Evolutionary conservation across 129 eudicot genomes (phyloP), one percentile per base, ranked within the genome.

Genomic region (Saussurea involucrata): DNA sequence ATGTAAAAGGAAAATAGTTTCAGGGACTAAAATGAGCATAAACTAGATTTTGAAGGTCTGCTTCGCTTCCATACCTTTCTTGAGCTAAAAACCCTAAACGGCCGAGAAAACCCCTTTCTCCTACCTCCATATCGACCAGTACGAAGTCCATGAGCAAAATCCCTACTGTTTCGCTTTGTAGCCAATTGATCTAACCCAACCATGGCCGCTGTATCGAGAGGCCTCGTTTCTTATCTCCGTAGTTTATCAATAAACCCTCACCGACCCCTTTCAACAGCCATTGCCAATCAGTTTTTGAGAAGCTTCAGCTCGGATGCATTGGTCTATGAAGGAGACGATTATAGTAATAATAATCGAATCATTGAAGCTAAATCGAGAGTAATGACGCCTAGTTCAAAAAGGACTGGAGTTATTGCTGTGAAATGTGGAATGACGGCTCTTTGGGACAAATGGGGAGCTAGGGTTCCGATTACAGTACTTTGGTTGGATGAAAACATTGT

Each of bases 371-470:
- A 81, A 21, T 74, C 89, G 12, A 72, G 94, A 27, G 87, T 86
- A 0, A 95, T 95, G 99, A 82, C 82, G 27, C 82, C 85, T 3
- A 66, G 80, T 12, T 95, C 97, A 4, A 92, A 31, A 76, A 83
- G 99, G 71, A 92, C 99, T 1, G 99, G 99, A 1, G 84, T 87
- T 3, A 95, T 95, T 17, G 99, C 97, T 13, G 86, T 95, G 22
- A 95, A 95, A 81, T 95, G 99, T 75, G 99, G 99, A 46, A 95
- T 95, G 99, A 88, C 91, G 7, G 97, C 96, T 0, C 83, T 89
- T 77, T 92, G 99, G 99, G 97, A 95, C 69, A 95, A 92, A 73
- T 95, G 99, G 99, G 99, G 99, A 11, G 88, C 83, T 5, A 81
- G 97, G 66, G 87, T 95, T 86, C 99, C 99, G 7, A 90, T 92